Base-by-base conservation (phyloP, 345 rosid species). In the Rhodomyrtus tomentosa region DNA sequence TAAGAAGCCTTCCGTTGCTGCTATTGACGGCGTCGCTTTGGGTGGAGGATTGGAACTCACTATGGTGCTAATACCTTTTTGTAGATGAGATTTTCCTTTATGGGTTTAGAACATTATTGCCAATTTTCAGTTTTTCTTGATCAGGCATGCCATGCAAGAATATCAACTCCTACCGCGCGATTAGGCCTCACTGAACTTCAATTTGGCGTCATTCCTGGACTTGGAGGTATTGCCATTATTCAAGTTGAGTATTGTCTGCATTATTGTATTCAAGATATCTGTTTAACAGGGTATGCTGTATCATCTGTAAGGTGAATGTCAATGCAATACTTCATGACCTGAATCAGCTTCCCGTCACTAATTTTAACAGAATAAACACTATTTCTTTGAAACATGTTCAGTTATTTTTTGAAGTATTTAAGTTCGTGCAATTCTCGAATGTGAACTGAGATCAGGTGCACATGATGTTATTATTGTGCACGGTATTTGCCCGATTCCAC, bases 31-130 rank as follows among this genome's bases (percentile, higher is more conserved):
- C 8, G 94, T 95, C 80, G 96, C 99, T 86, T 91, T 96, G 86
- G 99, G 99, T 86, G 99, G 99, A 89, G 99, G 99, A 79, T 89
- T 96, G 83, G 99, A 96, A 90, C 86, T 95, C 87, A 91, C 98
- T 38, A 96, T 96, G 98, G 99, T 95, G 79, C 81, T 54, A 55
- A 38, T 25, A 15, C 49, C 50, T 56, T 55, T 55, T 73, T 38
- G 29, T 25, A 51, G 59, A 32, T 50, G 48, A 27, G 24, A 45
- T 27, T 54, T 42, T 80, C n/a, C 20, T 12, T 80, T 38, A 2
- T 38, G 18, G 82, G 25, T 49, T 5, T 32, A 45, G 1, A 49
- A n/a, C 32, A 22, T 58, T 51, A 14, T 54, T 55, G 32, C 81
- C 59, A 56, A 13, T 32, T 80, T 45, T 42, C 42, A 6, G 9